Base-by-base conservation (phyloP, 2,329 filamentous ascomycete genomes). In the Aspergillus terreus region DNA sequence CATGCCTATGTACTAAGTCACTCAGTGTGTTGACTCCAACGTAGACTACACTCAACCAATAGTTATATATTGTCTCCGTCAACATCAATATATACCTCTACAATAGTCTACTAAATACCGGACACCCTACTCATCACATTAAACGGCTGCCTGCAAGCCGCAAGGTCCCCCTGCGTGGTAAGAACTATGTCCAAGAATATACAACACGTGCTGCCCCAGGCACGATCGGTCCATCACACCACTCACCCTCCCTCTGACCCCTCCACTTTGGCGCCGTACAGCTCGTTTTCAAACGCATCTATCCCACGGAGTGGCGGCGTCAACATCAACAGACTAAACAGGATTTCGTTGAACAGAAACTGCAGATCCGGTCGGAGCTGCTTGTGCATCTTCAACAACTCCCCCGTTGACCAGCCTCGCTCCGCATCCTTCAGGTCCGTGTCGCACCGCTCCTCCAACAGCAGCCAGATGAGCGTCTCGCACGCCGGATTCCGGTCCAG, bases 391-490 rank as follows among this genome's bases (percentile, higher is more conserved):
- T 60, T 62, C 32, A 74, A 52, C 23, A 74, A 55, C 52, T 71
- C 68, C 4, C 67, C 68, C 1, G 67, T 68, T 7, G 62, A 66
- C 70, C 71, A 74, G 15, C 60, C 62, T 21, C 71, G 69, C 46
- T 69, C 61, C 0, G 67, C 56, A 23, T 71, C 64, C 47, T 60
- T 67, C 48, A 74, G 48, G 51, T 72, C 70, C 5, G 59, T 35
- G n/a, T 69, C 64, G 47, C 60, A 70, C 2, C 53, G 54, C 54
- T 73, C 71, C 44, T 72, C 68, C 12, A 74, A 51, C 4, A 74
- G 56, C n/a, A 72, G 53, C 67, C 69, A 74, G 14, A 72, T 46
- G 12, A 74, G 65, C 2, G 69, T 71, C 58, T 74, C 71, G 46
- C 69, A 69, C 3, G 69, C 68, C 3, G 64, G 69, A 46, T 66